Conservation (phyloP, 78 protist genomes). For the Chrysochromulina tobinii region DNA sequence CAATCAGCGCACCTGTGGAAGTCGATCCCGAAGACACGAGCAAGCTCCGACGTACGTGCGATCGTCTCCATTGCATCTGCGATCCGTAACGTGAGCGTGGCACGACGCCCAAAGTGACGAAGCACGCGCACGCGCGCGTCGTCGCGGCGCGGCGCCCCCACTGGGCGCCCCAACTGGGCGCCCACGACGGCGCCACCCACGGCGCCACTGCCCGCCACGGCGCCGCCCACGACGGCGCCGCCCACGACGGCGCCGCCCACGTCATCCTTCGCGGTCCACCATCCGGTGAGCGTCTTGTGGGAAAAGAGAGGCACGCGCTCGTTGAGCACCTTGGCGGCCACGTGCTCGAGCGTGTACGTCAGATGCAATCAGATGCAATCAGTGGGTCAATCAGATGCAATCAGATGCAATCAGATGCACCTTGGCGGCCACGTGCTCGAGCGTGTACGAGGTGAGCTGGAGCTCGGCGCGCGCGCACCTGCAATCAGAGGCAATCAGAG, state of each 20-base stretch:
- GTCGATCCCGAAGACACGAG: constrained; percentile 66
- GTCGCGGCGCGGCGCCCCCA: no score
- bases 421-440: background rate
- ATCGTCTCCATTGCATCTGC: constrained; percentile 57
- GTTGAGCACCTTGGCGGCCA: background rate
- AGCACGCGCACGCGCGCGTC: background rate
- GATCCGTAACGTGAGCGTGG: background rate
- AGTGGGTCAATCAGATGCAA: no score
- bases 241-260: background rate
- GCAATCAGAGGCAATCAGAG: no score
- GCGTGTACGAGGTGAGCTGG: constrained; percentile 27
- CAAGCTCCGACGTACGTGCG: constrained; percentile 81
- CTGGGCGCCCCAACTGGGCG: no score
- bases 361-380: no score
- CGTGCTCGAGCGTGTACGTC: background rate
- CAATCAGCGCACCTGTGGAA: no score
- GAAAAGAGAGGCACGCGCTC: background rate
- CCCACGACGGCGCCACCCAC: background rate
- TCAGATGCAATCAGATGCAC: no score
- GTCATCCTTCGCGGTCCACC: background rate
- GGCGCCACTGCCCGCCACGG: background rate
- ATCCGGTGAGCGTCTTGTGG: background rate
- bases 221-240: background rate
- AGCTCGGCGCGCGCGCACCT: constrained; percentile 69
- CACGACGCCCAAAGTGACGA: background rate